Evolutionary conservation across 306 rosid genomes (phyloP).

Genomic region (Mimosa bimucronata): DNA sequence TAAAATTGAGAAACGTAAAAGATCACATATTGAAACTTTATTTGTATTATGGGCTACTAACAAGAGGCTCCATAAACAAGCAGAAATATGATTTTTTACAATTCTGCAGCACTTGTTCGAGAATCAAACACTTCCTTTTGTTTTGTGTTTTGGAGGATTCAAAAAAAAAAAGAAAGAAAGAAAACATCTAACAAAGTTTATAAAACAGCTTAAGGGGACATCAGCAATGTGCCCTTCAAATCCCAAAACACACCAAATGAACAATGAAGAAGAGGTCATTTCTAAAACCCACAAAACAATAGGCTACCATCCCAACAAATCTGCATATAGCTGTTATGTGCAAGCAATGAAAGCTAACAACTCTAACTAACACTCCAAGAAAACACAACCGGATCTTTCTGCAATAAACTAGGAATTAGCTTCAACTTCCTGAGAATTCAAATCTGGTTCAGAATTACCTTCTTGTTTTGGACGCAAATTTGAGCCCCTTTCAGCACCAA

Average conservation of each 20-base stretch:
- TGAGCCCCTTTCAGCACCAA: constrained; percentile 41
- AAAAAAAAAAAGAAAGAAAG: not conserved
- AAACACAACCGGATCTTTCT: constrained; percentile 35
- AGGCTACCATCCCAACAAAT: constrained; percentile 51
- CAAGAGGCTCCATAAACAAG: constrained; percentile 33
- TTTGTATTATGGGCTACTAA: constrained; percentile 31
- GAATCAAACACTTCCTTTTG: constrained; percentile 39
- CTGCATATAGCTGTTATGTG: constrained; percentile 47
- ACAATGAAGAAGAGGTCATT: constrained; percentile 49
- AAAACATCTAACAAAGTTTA: constrained; percentile 39
- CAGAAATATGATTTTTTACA: constrained; percentile 34
- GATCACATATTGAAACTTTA: constrained; percentile 25
- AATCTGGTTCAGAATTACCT: constrained; percentile 37
- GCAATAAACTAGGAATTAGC: constrained; percentile 43
- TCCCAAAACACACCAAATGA: constrained; percentile 49
- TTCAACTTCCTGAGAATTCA: constrained; percentile 49
- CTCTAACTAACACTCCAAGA: constrained; percentile 38
- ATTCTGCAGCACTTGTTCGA: constrained; percentile 18
- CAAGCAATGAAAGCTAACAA: constrained; percentile 65
- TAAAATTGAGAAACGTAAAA: constrained; percentile 10
- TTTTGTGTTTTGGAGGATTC: not conserved
- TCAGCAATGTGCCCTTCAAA: constrained; percentile 63
- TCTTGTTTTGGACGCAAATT: constrained; percentile 49
- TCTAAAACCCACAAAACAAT: constrained; percentile 60
- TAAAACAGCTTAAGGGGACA: constrained; percentile 52